Conservation (phyloP, 352 stramenopile species). For the Phytophthora lateralis region DNA sequence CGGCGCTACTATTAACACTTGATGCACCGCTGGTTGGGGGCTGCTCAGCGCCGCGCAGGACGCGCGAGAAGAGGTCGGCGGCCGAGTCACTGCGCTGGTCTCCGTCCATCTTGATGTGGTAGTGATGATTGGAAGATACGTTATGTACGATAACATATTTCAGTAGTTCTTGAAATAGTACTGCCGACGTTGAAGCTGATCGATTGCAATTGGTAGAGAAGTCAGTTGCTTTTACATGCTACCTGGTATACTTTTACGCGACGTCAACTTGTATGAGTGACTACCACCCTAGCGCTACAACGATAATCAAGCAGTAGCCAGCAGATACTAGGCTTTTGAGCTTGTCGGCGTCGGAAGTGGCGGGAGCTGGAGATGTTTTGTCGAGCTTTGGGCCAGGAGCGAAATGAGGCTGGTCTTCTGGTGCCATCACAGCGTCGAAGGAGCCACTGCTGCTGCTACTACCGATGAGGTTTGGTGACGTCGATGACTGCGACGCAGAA, state of each 20-base stretch:
- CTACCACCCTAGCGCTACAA: conserved; percentile 14
- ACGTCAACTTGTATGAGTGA: background rate
- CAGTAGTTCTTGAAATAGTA: background rate
- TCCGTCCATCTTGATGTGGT: conserved; percentile 32
- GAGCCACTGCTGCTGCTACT: conserved; percentile 20
- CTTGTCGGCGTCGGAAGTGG: conserved; percentile 10
- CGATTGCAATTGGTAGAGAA: background rate
- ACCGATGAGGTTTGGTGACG: conserved; percentile 1
- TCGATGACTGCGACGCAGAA: conserved; percentile 14
- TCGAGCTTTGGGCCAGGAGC: conserved; percentile 23
- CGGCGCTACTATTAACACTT: conserved; percentile 1
- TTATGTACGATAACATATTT: conserved; percentile 1
- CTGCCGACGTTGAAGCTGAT: background rate
- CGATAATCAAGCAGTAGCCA: conserved; percentile 17
- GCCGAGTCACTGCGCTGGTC: conserved; percentile 11
- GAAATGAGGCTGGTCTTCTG: conserved; percentile 14
- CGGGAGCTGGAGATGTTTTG: conserved; percentile 9
- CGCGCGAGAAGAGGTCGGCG: conserved; percentile 50
- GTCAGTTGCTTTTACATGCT: too few species aligned
- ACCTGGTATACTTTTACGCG: too few species aligned
- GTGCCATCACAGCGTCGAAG: conserved; percentile 16
- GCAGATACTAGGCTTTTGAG: conserved; percentile 8
- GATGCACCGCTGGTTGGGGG: background rate
- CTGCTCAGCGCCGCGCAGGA: conserved; percentile 28
- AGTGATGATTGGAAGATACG: conserved; percentile 11